Evolutionary conservation across 2,329 filamentous ascomycete species (phyloP), one percentile per base, ranked within the genome.

Genomic region (Clonostachys byssicola): DNA sequence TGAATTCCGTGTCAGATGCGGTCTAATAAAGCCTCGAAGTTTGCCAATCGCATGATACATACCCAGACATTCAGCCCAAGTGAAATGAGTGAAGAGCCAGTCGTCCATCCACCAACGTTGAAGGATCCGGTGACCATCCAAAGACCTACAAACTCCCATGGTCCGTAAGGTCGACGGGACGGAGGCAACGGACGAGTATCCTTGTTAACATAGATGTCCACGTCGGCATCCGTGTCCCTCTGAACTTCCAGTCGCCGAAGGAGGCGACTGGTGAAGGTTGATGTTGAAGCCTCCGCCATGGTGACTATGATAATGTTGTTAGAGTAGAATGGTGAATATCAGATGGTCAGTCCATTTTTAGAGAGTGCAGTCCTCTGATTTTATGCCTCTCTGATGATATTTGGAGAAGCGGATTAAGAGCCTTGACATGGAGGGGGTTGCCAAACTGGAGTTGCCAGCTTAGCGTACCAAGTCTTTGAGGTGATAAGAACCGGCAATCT

Each of bases 81-180:
- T 3, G 58, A 57, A 42, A 60, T 60, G 17, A 60, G 48, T 4
- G 54, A 58, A 5, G 58, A 61, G 2, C 60, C 61, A 1, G 60
- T 63, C 5, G 59, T 60, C 61, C 61, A 64, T 17, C 61, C 61
- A 33, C 61, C 61, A 5, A 64, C 58, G 40, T 64, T 64, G 48
- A 63, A 63, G 2, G 61, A 64, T 6, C 60, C 61, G 1, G 61
- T 63, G 30, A 63, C 54, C 51, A 63, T 55, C 61, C 61, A 64
- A 2, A 64, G 55, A 12, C 57, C 57, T 14, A 64, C 55, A 46
- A 63, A 63, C 34, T 61, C 52, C 59, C 59, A 62, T 0, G 60
- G 60, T 1, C 61, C 61, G 48, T 63, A 64, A 2, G 58, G 61
- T 12, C 61, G 55, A 4, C 61, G 52, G 4, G 52, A 55, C 0